Conservation (phyloP, 2,329 filamentous ascomycete species). For the Fusarium nelsonii region DNA sequence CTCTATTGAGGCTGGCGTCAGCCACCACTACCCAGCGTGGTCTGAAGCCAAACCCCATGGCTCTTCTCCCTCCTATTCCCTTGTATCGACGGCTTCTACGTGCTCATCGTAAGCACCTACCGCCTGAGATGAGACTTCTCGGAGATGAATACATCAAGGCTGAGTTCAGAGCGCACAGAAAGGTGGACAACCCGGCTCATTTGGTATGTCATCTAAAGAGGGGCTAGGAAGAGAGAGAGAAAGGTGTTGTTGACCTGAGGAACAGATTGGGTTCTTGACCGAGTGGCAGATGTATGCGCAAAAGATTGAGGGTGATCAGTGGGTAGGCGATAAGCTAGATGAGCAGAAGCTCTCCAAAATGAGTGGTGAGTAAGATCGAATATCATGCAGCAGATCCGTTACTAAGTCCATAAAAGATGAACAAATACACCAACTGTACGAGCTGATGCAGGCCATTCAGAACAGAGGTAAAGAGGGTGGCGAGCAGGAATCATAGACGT, state of each 20-base stretch:
- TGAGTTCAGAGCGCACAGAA: constrained; percentile 87
- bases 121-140: constrained; percentile 79
- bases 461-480: constrained; percentile 51
- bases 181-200: constrained; percentile 90
- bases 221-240: neutral
- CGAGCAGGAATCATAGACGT: constrained; percentile 45
- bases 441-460: constrained; percentile 87
- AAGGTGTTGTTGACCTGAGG: constrained; percentile 16
- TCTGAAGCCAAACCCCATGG: constrained; percentile 62
- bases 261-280: constrained; percentile 90
- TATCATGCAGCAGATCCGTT: neutral
- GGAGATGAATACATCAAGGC: constrained; percentile 94
- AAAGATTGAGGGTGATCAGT: constrained; percentile 86
- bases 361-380: constrained; percentile 75
- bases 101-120: constrained; percentile 84
- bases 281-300: constrained; percentile 98
- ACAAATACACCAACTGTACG: constrained; percentile 92
- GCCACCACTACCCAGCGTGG: constrained; percentile 51
- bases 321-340: constrained; percentile 88
- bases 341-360: constrained; percentile 88
- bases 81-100: constrained; percentile 90
- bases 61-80: constrained; percentile 86
- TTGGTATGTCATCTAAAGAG: constrained; percentile 69
- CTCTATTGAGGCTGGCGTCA: constrained; percentile 53
- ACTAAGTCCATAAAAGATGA: constrained; percentile 71